phyloP scores from a whole-genome alignment of 225 moss, liverwort and hornwort species.

The Pleurozium schreberi region DNA sequence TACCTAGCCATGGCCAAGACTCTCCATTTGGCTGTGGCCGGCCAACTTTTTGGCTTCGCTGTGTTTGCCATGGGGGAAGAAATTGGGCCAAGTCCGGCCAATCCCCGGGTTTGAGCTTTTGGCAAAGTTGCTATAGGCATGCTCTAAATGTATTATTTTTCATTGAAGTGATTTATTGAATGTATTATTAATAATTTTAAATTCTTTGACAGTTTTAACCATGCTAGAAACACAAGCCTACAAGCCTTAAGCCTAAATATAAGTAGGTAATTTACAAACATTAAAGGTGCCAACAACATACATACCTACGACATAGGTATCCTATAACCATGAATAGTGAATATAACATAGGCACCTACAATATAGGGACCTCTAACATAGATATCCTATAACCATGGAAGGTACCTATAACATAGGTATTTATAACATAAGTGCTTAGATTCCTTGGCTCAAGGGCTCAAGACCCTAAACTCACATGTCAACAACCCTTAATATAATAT shows the following conservation, averaged over 20 bases:
- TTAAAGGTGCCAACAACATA: not conserved
- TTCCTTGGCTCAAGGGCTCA: not conserved
- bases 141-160: not conserved
- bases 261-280: not conserved
- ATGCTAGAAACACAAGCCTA: not conserved
- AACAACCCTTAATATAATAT: fast-evolving
- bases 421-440: not conserved
- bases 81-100: too few relatives aligned
- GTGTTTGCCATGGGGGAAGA: too few relatives aligned
- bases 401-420: too few relatives aligned
- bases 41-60: too few relatives aligned
- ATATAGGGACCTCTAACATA: too few relatives aligned
- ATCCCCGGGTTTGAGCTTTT: too few relatives aligned
- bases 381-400: too few relatives aligned
- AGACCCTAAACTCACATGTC: fast-evolving
- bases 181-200: not conserved
- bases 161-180: not conserved
- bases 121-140: too few relatives aligned
- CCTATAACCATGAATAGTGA: not conserved
- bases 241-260: not conserved
- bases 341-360: too few relatives aligned
- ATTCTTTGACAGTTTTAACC: fast-evolving
- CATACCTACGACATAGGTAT: not conserved
- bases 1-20: too few relatives aligned
- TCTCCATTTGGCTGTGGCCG: too few relatives aligned